phyloP scores from a whole-genome alignment of 306 rosid species.

The Arachis hypogaea region DNA sequence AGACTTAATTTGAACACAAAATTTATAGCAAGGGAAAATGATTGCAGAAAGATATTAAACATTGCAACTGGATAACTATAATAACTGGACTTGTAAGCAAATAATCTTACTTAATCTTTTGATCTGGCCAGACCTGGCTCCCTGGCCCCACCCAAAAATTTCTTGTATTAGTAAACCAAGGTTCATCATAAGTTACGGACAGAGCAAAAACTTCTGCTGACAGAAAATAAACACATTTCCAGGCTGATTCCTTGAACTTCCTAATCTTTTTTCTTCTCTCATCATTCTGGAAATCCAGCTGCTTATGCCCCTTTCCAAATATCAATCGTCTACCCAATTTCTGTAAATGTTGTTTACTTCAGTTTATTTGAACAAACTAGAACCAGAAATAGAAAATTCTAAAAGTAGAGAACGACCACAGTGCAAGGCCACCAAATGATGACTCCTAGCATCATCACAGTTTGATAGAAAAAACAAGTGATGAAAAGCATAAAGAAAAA shows the following conservation, averaged over 20 bases:
- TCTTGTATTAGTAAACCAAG: slow-evolving; percentile 87
- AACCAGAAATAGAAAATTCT: slow-evolving; percentile 29
- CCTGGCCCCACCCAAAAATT: slow-evolving; percentile 98
- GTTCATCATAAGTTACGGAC: slow-evolving; percentile 77
- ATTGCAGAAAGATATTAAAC: neutral
- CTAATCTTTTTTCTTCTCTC: slow-evolving; percentile 78
- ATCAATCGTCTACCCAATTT: slow-evolving; percentile 68
- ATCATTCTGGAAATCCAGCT: slow-evolving; percentile 48
- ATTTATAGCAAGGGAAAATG: slow-evolving; percentile 19
- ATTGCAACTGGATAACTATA: slow-evolving; percentile 26
- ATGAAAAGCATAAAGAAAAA: neutral
- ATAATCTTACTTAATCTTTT: slow-evolving; percentile 76
- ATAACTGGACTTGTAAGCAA: slow-evolving; percentile 3
- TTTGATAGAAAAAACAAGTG: slow-evolving; percentile 15
- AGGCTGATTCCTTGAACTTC: slow-evolving; percentile 95
- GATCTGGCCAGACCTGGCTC: slow-evolving; percentile 98
- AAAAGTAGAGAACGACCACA: neutral
- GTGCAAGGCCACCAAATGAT: neutral
- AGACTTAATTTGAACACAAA: slow-evolving; percentile 30
- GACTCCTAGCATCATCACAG: slow-evolving; percentile 16
- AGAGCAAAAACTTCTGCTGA: slow-evolving; percentile 84
- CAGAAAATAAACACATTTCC: slow-evolving; percentile 93
- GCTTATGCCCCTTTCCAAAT: slow-evolving; percentile 66
- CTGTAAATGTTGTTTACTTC: slow-evolving; percentile 51
- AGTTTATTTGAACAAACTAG: slow-evolving; percentile 16